phyloP scores from a whole-genome alignment of 805 yeast species.

The Nakazawaea ernobii region DNA sequence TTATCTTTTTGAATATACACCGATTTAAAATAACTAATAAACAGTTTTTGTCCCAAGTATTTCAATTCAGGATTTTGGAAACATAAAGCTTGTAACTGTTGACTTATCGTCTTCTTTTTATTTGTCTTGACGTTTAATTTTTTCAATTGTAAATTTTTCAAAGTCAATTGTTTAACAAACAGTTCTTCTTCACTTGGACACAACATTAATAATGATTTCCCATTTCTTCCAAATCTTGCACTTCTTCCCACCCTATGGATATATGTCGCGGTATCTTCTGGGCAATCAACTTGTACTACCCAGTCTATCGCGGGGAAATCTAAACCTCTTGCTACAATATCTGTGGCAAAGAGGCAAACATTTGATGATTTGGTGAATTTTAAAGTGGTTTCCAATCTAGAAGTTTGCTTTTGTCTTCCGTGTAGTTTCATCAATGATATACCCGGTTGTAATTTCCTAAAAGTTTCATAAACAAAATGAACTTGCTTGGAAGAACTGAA shows the following conservation, averaged over 20 bases:
- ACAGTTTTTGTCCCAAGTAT: slow-evolving; percentile 93
- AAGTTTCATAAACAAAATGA: slow-evolving; percentile 81
- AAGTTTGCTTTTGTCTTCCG: slow-evolving; percentile 88
- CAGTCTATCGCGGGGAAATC: slow-evolving; percentile 92
- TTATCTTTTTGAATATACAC: slow-evolving; percentile 84
- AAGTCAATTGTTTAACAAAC: slow-evolving; percentile 56
- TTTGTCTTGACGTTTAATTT: slow-evolving; percentile 70
- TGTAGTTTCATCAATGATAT: slow-evolving; percentile 79
- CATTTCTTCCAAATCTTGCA: slow-evolving; percentile 81
- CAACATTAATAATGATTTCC: slow-evolving; percentile 76
- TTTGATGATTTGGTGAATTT: slow-evolving; percentile 75
- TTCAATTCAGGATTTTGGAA: slow-evolving; percentile 89
- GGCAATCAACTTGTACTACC: slow-evolving; percentile 92
- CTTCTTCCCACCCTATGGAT: slow-evolving; percentile 89
- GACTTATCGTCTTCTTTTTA: slow-evolving; percentile 67
- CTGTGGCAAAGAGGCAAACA: slow-evolving; percentile 83
- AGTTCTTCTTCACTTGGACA: slow-evolving; percentile 80
- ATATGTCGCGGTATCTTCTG: slow-evolving; percentile 85
- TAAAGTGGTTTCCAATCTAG: slow-evolving; percentile 74
- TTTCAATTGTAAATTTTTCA: slow-evolving; percentile 63
- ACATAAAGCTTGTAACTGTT: slow-evolving; percentile 83
- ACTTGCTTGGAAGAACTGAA: slow-evolving; percentile 87
- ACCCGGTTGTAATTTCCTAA: slow-evolving; percentile 87
- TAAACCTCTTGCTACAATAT: slow-evolving; percentile 86
- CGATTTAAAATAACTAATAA: slow-evolving; percentile 84